These are phyloP conservation scores for Macrocybe gigantea DNA, from an alignment of 768 basidiomycete genomes.

Conservation along the genomic window DNA sequence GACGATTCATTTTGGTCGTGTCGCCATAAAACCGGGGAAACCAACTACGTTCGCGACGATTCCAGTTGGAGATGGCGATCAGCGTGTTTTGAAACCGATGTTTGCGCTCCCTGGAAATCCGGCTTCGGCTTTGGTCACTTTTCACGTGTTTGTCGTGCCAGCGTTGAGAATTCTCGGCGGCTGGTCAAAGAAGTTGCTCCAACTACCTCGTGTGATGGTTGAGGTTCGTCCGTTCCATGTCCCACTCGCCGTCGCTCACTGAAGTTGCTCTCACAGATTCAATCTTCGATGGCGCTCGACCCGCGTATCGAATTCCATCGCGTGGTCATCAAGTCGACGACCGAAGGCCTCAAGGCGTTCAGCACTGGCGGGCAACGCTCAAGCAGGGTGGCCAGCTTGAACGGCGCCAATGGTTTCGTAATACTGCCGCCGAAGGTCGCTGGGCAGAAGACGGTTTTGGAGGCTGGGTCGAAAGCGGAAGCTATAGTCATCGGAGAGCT, in stretches of 20 bases:
- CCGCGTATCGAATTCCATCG: constrained; percentile 81
- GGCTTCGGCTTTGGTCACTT: constrained; percentile 81
- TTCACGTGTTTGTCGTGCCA: constrained; percentile 80
- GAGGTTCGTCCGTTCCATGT: constrained; percentile 39
- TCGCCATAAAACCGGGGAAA: constrained; percentile 80
- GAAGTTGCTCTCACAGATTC: constrained; percentile 32
- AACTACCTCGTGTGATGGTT: constrained; percentile 58
- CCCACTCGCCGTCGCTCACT: background rate
- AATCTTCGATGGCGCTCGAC: constrained; percentile 61
- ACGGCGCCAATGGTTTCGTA: constrained; percentile 75
- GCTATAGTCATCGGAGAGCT: constrained; percentile 71
- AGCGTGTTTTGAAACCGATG: constrained; percentile 43
- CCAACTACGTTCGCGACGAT: constrained; percentile 88
- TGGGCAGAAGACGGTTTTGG: constrained; percentile 29
- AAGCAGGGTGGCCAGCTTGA: constrained; percentile 73
- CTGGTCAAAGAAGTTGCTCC: constrained; percentile 45
- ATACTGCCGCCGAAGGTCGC: constrained; percentile 48
- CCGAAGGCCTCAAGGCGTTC: constrained; percentile 50
- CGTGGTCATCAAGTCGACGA: constrained; percentile 47
- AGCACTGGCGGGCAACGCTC: constrained; percentile 88
- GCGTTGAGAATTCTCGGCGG: constrained; percentile 71
- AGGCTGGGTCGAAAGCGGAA: constrained; percentile 49
- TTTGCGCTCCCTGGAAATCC: constrained; percentile 91
- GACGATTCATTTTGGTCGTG: constrained; percentile 80
- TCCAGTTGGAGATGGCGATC: constrained; percentile 29